These are phyloP conservation scores for Torulaspora gathmanii DNA, from an alignment of 805 yeast genomes.

Conservation along the genomic window DNA sequence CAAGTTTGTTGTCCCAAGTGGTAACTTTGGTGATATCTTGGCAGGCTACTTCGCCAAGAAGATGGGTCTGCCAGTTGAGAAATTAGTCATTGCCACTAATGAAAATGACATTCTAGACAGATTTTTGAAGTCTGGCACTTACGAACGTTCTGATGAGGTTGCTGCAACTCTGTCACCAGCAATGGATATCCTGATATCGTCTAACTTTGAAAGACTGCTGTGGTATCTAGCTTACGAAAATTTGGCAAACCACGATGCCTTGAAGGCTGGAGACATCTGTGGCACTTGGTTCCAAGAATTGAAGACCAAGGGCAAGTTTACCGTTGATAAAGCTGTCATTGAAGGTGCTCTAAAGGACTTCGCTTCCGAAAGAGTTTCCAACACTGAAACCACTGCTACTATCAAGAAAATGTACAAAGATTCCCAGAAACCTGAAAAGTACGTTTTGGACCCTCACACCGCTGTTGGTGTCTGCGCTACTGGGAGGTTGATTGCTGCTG, in stretches of 20 bases:
- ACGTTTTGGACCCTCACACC: conserved; percentile 93
- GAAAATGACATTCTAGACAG: conserved; percentile 93
- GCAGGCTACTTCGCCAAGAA: conserved; percentile 93
- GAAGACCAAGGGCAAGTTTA: conserved; percentile 69
- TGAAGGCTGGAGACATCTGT: conserved; percentile 71
- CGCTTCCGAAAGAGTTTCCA: conserved; percentile 73
- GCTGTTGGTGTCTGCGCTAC: conserved; percentile 90
- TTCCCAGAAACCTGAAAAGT: conserved; percentile 52
- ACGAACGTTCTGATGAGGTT: conserved; percentile 70
- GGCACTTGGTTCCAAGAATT: conserved; percentile 73
- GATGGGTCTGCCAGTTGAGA: conserved; percentile 91
- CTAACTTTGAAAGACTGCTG: conserved; percentile 91
- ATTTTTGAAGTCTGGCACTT: conserved; percentile 80
- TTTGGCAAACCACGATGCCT: conserved; percentile 44
- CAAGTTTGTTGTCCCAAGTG: conserved; percentile 92
- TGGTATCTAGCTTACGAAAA: conserved; percentile 88
- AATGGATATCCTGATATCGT: conserved; percentile 94
- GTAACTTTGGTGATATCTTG: conserved; percentile 96
- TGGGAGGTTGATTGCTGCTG: conserved; percentile 51
- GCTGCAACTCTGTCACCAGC: conserved; percentile 94
- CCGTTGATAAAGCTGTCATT: conserved; percentile 61
- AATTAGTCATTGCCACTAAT: conserved; percentile 89
- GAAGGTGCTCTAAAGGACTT: conserved; percentile 64
- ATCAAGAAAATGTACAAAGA: conserved; percentile 62
- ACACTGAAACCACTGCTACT: conserved; percentile 72